These are phyloP conservation scores for Leishmania gerbilli DNA, from an alignment of 208 protist species.

Conservation along the genomic window DNA sequence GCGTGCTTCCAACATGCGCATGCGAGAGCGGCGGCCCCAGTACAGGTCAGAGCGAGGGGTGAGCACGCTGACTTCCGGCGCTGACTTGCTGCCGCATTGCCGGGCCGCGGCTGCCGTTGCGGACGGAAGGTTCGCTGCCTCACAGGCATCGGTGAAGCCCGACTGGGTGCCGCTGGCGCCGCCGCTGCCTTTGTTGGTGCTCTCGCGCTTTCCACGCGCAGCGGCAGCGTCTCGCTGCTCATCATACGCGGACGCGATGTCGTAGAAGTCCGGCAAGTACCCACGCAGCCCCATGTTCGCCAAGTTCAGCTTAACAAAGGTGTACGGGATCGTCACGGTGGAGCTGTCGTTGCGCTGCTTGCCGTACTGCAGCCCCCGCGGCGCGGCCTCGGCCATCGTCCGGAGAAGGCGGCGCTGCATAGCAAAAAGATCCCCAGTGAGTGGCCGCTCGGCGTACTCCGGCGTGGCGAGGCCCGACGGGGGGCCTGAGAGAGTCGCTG, in stretches of 20 bases:
- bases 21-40: conserved; percentile 30
- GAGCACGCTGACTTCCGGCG: not conserved
- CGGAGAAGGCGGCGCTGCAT: conserved; percentile 27
- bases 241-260: conserved; percentile 15
- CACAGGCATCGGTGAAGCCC: not conserved
- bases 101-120: not conserved
- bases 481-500: not conserved
- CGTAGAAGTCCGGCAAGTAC: conserved; percentile 31
- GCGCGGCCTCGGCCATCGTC: conserved; percentile 18
- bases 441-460: conserved; percentile 13
- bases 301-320: conserved; percentile 25
- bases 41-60: conserved; percentile 27
- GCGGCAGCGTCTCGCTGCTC: not conserved
- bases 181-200: not conserved
- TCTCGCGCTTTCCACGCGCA: not conserved
- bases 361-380: conserved; percentile 27
- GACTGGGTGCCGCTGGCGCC: not conserved
- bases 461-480: not conserved
- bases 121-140: not conserved
- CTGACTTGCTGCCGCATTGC: not conserved
- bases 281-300: conserved; percentile 22
- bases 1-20: conserved; percentile 20
- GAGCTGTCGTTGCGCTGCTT: conserved; percentile 14
- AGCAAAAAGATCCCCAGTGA: conserved; percentile 15
- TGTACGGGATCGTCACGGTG: conserved; percentile 16